Percentiles rank a stretch among this genome's conserved stretches.
Conservation (phyloP, 176 grass and related monocot species). For the Zea luxurians region DNA sequence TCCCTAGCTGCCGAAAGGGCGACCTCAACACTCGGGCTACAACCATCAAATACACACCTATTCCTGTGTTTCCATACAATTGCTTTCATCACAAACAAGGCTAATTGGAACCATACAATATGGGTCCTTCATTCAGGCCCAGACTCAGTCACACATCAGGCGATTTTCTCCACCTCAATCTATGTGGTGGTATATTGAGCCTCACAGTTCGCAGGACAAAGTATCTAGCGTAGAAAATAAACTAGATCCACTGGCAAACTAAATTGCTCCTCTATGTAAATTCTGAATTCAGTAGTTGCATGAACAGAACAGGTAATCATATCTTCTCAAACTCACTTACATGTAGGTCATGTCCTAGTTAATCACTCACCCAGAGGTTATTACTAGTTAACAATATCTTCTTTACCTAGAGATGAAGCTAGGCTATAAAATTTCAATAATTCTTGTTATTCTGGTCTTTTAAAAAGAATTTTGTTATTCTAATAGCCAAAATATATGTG, state of each 20-base stretch:
- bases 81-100: neutral
- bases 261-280: slow-evolving; percentile 19
- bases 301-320: neutral
- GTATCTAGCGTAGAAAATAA: slow-evolving; percentile 12
- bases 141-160: neutral
- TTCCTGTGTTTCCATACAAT: too few relatives aligned
- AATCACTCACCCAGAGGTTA: slow-evolving; percentile 7
- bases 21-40: too few relatives aligned
- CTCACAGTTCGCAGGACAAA: slow-evolving; percentile 9
- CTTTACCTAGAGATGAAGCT: neutral
- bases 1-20: too few relatives aligned
- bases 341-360: neutral
- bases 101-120: neutral
- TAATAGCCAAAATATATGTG: slow-evolving; percentile 13
- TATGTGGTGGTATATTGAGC: neutral
- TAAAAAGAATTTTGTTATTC: neutral
- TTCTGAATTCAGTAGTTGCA: slow-evolving; percentile 11
- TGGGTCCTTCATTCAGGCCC: neutral
- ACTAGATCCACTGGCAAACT: slow-evolving; percentile 1
- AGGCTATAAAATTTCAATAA: slow-evolving; percentile 14
- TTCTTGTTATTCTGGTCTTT: neutral
- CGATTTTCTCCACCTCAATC: neutral
- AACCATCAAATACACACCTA: too few relatives aligned
- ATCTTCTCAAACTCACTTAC: neutral
- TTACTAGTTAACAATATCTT: neutral